These are phyloP conservation scores for Pleurotus eryngii DNA, from an alignment of 768 basidiomycete species.

Conservation along the genomic window DNA sequence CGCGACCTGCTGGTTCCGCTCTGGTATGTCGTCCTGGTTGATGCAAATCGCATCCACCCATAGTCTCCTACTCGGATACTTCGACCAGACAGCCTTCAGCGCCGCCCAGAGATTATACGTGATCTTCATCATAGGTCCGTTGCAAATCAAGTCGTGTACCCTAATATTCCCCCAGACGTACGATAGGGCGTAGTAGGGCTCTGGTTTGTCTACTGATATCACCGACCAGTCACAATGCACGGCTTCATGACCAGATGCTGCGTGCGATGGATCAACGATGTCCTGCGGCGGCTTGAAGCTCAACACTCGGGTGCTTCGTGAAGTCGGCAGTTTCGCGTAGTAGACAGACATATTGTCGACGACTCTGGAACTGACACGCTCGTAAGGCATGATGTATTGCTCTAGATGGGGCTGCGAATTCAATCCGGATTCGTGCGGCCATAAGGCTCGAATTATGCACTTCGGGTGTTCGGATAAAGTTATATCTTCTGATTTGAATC, in stretches of 20 bases:
- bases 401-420: too few relatives aligned
- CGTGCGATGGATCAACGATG: too few relatives aligned
- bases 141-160: not conserved
- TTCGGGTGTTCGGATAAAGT: too few relatives aligned
- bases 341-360: too few relatives aligned
- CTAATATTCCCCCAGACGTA: not conserved
- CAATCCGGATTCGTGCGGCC: too few relatives aligned
- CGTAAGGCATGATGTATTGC: too few relatives aligned
- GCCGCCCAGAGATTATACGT: not conserved
- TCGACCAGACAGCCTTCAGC: not conserved
- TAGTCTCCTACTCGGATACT: not conserved
- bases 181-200: not conserved
- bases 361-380: too few relatives aligned
- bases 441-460: too few relatives aligned
- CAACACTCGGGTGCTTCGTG: too few relatives aligned
- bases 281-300: too few relatives aligned
- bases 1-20: not conserved
- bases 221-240: not conserved
- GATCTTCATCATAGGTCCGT: not conserved
- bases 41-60: constrained; percentile 3
- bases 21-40: not conserved
- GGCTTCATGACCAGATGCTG: not conserved
- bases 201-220: not conserved
- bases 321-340: too few relatives aligned
- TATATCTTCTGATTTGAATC: too few relatives aligned